Percentiles rank a stretch among this genome's conserved stretches.
Conservation (phyloP, 345 rosid genomes). For the Hevea brasiliensis region DNA sequence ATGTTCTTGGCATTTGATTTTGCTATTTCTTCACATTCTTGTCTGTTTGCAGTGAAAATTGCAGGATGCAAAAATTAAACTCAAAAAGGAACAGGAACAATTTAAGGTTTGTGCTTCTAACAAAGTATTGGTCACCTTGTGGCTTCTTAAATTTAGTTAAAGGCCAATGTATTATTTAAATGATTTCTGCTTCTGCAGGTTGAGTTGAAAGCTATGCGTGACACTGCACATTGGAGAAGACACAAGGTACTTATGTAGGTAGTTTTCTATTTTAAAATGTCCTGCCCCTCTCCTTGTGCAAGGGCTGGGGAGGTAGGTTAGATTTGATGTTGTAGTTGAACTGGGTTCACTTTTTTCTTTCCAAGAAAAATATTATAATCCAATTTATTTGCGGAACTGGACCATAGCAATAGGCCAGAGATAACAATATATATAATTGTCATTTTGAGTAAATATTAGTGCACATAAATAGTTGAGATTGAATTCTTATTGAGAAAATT, state of each 20-base stretch:
- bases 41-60: conserved; percentile 59
- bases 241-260: conserved; percentile 48
- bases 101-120: conserved; percentile 62
- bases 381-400: neutral
- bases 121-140: conserved; percentile 3
- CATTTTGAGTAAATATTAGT: no score
- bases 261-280: neutral
- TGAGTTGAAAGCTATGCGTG: conserved; percentile 82
- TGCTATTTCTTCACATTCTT: neutral
- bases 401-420: neutral
- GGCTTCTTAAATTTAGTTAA: conserved; percentile 12
- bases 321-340: neutral
- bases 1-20: conserved; percentile 2
- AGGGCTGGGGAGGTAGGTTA: neutral
- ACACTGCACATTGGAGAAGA: conserved; percentile 94
- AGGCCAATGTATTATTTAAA: neutral
- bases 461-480: neutral
- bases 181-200: conserved; percentile 41
- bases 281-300: neutral
- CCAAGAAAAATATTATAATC: neutral
- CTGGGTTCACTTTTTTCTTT: neutral
- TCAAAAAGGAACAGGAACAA: conserved; percentile 78
- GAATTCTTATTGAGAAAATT: neutral
- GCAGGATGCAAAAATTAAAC: conserved; percentile 86
- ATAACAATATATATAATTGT: no score